phyloP scores from a whole-genome alignment of 2,329 filamentous ascomycete genomes.

The Fusarium sp. region DNA sequence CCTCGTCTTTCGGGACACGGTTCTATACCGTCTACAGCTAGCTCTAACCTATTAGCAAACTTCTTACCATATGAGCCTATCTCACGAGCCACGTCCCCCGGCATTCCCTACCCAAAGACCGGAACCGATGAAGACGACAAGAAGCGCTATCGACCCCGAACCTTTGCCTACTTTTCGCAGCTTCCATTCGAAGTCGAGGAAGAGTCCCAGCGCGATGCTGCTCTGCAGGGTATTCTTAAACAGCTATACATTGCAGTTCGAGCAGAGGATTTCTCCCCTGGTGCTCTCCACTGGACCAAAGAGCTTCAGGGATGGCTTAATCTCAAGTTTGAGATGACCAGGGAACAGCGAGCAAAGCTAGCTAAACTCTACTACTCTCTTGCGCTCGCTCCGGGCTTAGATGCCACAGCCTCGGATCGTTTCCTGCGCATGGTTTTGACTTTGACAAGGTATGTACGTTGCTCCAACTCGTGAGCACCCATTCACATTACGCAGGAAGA shows the following conservation, averaged over 20 bases:
- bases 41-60: conserved; percentile 53
- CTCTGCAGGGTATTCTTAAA: conserved; percentile 88
- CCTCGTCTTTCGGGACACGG: conserved; percentile 51
- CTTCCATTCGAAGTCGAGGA: conserved; percentile 91
- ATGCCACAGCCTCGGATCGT: conserved; percentile 83
- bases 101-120: conserved; percentile 66
- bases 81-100: conserved; percentile 89
- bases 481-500: conserved; percentile 71
- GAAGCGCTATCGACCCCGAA: conserved; percentile 83
- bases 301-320: conserved; percentile 96
- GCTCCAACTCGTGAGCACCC: conserved; percentile 20
- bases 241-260: conserved; percentile 93
- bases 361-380: conserved; percentile 96
- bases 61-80: conserved; percentile 73
- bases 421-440: conserved; percentile 98
- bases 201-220: conserved; percentile 80
- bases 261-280: conserved; percentile 93
- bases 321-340: conserved; percentile 96
- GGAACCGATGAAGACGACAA: conserved; percentile 65
- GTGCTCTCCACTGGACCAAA: conserved; percentile 95
- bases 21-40: conserved; percentile 51
- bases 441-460: conserved; percentile 82
- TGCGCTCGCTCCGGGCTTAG: conserved; percentile 88
- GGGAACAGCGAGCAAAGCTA: conserved; percentile 83
- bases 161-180: conserved; percentile 92